Evolutionary conservation across 306 rosid genomes (phyloP), one percentile per base, ranked within the genome.

Genomic region (Comarum palustre): DNA sequence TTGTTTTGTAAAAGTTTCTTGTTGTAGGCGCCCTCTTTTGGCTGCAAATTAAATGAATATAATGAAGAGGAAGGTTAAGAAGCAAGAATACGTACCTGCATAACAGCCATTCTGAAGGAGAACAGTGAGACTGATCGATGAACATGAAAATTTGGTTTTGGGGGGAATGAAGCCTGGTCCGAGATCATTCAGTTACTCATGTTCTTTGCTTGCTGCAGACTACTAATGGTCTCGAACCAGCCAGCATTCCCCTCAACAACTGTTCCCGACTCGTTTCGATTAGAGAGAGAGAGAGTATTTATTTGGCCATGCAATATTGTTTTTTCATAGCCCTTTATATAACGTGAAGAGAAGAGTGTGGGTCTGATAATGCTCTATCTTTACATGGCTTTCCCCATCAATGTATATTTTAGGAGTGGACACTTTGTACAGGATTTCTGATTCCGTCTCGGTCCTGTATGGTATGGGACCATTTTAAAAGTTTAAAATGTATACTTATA

Each of bases 81-180:
- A 25, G 54, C 32, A 65, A 63, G 25, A 2, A 47, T 25, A 45
- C 36, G 34, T 10, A 43, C 32, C 42, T 41, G 19, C 75, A 36
- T 36, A 36, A 6, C 5, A 36, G 39, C 39, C 4, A 72, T 5
- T 36, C 8, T 58, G 54, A 20, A 45, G 45, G 17, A 34, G 52
- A 71, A 48, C 57, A 43, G 36, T 16, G 57, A 17, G 43, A 42
- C 42, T 3, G 43, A 72, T 29, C 5, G 70, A 39, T 47, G 75
- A n/a, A n/a, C 24, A 45, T 39, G 50, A 77, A 66, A 71, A 3
- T 15, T 34, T 75, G 38, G 69, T 78, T 96, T 45, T 90, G 81
- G 83, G 96, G 93, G 98, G 98, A 90, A 93, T 90, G 98, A 93
- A 93, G 98, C 97, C 98, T 90, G 97, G 98, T 90, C 98, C 97